Evolutionary conservation across 257 asterid genomes (phyloP).

Genomic region (Solanum sejunctum): DNA sequence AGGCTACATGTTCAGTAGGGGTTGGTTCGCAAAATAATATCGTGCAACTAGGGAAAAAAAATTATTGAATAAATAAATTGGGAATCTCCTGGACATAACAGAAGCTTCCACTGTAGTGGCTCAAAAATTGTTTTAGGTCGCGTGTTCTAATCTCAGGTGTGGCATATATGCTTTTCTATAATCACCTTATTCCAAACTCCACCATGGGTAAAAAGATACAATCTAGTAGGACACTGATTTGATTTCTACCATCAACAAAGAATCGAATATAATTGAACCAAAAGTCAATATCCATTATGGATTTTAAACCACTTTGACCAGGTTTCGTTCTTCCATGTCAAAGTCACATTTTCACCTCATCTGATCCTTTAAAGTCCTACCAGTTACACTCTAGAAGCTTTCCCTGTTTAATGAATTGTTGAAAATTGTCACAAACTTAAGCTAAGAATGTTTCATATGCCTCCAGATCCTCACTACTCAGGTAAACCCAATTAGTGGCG

Average conservation of each 20-base stretch:
- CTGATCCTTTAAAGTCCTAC: not conserved
- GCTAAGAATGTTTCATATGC: not conserved
- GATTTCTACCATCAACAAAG: not conserved
- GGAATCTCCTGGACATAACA: not conserved
- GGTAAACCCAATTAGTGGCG: not conserved
- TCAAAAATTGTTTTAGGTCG: not conserved
- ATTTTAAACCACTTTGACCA: not conserved
- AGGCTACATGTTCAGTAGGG: not conserved
- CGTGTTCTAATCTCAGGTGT: not conserved
- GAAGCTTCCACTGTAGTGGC: not conserved
- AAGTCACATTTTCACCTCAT: not conserved
- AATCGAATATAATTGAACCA: not conserved
- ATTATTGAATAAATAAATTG: not conserved
- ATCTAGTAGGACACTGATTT: not conserved
- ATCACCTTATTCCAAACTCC: not conserved
- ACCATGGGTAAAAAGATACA: not conserved
- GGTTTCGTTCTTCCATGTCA: not conserved
- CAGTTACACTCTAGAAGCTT: not conserved
- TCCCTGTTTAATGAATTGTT: not conserved
- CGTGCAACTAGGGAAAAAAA: not conserved
- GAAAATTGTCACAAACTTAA: not conserved
- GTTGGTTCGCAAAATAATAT: not conserved
- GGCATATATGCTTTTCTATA: not conserved
- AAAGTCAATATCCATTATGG: not conserved
- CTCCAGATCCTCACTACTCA: not conserved